Percentiles rank a stretch among this genome's conserved stretches.
These are phyloP conservation scores for Blechomonas ayalai DNA, from an alignment of 208 protist species.

Conservation along the genomic window DNA sequence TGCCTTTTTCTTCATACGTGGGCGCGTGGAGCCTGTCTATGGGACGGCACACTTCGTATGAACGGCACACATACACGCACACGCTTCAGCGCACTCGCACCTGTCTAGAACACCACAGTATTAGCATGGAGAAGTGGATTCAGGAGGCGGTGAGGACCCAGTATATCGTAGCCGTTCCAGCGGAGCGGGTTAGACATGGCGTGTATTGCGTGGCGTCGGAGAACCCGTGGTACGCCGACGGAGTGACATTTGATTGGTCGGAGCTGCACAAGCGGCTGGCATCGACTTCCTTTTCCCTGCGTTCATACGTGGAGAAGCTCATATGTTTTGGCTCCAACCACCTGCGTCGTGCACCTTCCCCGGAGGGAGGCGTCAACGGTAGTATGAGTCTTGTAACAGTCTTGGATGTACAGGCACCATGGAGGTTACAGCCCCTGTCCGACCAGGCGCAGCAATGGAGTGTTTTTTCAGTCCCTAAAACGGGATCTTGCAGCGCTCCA, in stretches of 20 bases:
- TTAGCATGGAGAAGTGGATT: conserved; percentile 43
- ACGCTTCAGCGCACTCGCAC: too few relatives aligned
- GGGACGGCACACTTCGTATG: too few relatives aligned
- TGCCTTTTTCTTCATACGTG: too few relatives aligned
- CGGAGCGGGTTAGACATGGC: conserved; percentile 8
- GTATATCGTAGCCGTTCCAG: conserved; percentile 15
- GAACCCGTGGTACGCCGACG: conserved; percentile 60
- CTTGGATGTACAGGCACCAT: conserved; percentile 38
- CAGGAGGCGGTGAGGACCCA: conserved; percentile 7
- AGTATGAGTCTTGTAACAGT: conserved; percentile 20
- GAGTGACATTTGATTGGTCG: conserved; percentile 57
- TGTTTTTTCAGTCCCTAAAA: conserved; percentile 15
- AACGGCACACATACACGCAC: too few relatives aligned
- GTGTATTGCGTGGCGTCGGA: conserved; percentile 27
- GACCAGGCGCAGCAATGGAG: conserved; percentile 42
- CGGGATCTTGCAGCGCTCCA: too few relatives aligned
- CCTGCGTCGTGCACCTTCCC: too few relatives aligned
- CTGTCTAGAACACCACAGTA: too few relatives aligned
- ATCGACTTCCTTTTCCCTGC: too few relatives aligned
- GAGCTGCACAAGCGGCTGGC: conserved; percentile 43
- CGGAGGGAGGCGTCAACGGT: background rate
- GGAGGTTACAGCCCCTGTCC: conserved; percentile 37
- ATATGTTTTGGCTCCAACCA: conserved; percentile 6
- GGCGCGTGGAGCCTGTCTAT: too few relatives aligned
- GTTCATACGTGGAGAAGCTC: background rate